Evolutionary conservation across 192 early-diverging fungal species (phyloP).

Genomic region (Coemansia sp.): DNA sequence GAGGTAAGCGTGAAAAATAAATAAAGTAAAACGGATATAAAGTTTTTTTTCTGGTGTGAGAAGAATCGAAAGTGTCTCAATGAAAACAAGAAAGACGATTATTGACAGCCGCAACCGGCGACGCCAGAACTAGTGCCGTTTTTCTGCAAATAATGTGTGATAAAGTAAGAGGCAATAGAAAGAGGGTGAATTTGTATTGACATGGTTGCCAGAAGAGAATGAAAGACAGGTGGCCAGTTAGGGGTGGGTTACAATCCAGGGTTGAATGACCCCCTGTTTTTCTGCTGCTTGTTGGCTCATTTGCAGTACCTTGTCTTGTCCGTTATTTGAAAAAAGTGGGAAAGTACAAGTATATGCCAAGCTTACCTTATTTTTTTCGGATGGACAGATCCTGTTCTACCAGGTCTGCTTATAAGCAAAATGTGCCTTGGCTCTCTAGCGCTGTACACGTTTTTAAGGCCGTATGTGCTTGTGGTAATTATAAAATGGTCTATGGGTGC

Average conservation of each 20-base stretch:
- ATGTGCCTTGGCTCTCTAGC: too few relatives aligned
- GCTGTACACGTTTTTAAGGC: too few relatives aligned
- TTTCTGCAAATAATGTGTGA: slow-evolving; percentile 1
- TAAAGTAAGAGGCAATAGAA: slow-evolving; percentile 5
- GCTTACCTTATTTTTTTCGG: too few relatives aligned
- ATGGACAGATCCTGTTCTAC: too few relatives aligned
- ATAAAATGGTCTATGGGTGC: slow-evolving; percentile 1
- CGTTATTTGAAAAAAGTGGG: too few relatives aligned
- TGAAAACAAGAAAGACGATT: slow-evolving; percentile 15
- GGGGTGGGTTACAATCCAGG: too few relatives aligned
- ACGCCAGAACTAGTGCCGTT: too few relatives aligned
- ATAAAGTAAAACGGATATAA: neutral
- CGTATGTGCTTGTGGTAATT: neutral
- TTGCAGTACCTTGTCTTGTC: too few relatives aligned
- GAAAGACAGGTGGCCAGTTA: neutral
- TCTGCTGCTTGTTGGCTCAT: too few relatives aligned
- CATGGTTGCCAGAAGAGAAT: neutral
- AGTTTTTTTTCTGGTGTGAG: slow-evolving; percentile 16
- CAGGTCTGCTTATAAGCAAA: too few relatives aligned
- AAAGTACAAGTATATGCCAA: too few relatives aligned
- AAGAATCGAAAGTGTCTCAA: slow-evolving; percentile 19
- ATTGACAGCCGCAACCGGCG: neutral
- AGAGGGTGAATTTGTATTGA: neutral
- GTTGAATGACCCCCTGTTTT: too few relatives aligned
- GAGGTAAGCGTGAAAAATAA: slow-evolving; percentile 7